Percentiles rank a stretch among this genome's conserved stretches.
Conservation (phyloP, 2,329 filamentous ascomycete genomes). For the Colletotrichum echinochloae region DNA sequence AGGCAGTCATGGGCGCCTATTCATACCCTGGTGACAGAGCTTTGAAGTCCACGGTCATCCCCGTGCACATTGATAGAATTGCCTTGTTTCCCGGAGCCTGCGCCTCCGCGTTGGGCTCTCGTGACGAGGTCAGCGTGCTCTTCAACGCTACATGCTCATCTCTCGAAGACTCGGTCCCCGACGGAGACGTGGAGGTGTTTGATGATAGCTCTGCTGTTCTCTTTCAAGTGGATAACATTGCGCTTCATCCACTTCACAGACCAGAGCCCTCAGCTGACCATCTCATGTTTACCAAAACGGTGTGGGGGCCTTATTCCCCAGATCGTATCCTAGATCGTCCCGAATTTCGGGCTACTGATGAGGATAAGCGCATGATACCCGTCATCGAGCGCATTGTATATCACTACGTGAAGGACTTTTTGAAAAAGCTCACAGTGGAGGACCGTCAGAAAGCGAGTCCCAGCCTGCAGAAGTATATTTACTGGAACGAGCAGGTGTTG, state of each 20-base stretch:
- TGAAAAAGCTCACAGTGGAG: slow-evolving; percentile 2
- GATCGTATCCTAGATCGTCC: slow-evolving; percentile 15
- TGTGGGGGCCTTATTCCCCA: slow-evolving; percentile 10
- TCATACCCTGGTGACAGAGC: not conserved
- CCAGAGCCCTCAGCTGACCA: slow-evolving; percentile 18
- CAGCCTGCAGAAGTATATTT: slow-evolving; percentile 11
- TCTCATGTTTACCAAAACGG: slow-evolving; percentile 17
- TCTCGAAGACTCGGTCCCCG: not conserved
- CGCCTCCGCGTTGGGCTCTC: not conserved
- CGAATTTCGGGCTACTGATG: slow-evolving; percentile 17
- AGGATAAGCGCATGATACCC: slow-evolving; percentile 23
- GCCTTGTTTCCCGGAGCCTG: not conserved
- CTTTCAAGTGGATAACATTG: slow-evolving; percentile 16
- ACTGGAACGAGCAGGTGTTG: slow-evolving; percentile 24
- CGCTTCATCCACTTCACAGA: slow-evolving; percentile 8
- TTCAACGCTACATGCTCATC: slow-evolving; percentile 18
- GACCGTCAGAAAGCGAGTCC: not conserved
- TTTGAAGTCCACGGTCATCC: not conserved
- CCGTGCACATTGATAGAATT: slow-evolving; percentile 1
- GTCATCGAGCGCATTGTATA: slow-evolving; percentile 28
- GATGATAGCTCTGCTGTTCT: not conserved
- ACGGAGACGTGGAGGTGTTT: slow-evolving; percentile 12
- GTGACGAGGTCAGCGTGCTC: not conserved
- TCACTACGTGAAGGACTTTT: slow-evolving; percentile 10
- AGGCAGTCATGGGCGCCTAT: not conserved